These are phyloP conservation scores for Buxus sempervirens DNA, from an alignment of 164 flowering plant species.

Conservation along the genomic window DNA sequence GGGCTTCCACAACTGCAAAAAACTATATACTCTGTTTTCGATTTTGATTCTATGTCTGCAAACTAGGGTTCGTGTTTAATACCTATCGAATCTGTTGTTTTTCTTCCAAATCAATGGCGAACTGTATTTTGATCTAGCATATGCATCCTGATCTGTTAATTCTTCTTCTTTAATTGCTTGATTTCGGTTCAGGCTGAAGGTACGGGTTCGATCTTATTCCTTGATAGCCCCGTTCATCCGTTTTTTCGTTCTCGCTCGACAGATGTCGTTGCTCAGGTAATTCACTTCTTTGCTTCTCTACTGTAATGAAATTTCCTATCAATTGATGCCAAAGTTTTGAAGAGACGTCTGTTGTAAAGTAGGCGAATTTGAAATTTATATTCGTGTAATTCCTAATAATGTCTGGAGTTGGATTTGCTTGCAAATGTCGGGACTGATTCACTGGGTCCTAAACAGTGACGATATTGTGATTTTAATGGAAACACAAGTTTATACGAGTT, in stretches of 20 bases:
- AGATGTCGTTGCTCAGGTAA: slow-evolving; percentile 30
- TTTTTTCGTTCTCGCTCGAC: slow-evolving; percentile 34
- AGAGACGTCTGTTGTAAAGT: too few relatives aligned
- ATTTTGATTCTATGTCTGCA: slow-evolving; percentile 23
- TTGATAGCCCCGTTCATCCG: slow-evolving; percentile 31
- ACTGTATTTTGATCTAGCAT: not conserved
- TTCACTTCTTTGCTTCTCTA: not conserved
- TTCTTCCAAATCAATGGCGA: not conserved
- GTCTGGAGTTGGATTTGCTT: too few relatives aligned
- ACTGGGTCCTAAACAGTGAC: too few relatives aligned
- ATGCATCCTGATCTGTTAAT: slow-evolving; percentile 15
- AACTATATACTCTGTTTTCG: slow-evolving; percentile 20
- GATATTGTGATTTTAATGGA: too few relatives aligned
- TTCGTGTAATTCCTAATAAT: too few relatives aligned
- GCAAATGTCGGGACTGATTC: too few relatives aligned
- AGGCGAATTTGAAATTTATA: too few relatives aligned
- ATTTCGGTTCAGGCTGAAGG: slow-evolving; percentile 33
- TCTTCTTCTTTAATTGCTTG: slow-evolving; percentile 6
- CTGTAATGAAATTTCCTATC: too few relatives aligned
- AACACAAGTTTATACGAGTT: too few relatives aligned
- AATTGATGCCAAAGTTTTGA: too few relatives aligned
- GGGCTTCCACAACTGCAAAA: slow-evolving; percentile 17
- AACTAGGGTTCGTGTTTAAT: slow-evolving; percentile 26
- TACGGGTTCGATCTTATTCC: slow-evolving; percentile 41
- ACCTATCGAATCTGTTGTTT: not conserved